A percentile compares a stretch with the other conserved stretches of the same genome.
Conservation (phyloP, 306 rosid species). For the Biancaea sappan region DNA sequence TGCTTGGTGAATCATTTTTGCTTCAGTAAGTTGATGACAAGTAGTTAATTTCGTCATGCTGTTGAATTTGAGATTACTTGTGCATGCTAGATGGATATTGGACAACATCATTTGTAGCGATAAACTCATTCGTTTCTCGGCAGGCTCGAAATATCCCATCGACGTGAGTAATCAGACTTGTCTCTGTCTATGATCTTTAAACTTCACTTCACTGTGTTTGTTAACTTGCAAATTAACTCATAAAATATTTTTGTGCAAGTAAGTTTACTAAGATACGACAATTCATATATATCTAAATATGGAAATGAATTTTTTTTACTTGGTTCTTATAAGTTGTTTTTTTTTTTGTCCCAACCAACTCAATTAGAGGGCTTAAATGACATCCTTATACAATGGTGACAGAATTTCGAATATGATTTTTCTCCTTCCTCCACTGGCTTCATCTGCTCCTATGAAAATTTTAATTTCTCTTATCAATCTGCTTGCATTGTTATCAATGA, state of each 20-base stretch:
- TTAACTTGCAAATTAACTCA: conserved; percentile 1
- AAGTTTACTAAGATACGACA: conserved; percentile 7
- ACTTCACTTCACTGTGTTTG: too few relatives aligned
- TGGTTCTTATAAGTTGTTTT: not conserved
- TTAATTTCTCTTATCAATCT: not conserved
- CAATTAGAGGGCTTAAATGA: not conserved
- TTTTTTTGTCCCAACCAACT: not conserved
- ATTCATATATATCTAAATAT: not conserved
- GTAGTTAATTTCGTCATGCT: conserved; percentile 15
- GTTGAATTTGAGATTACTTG: conserved; percentile 28
- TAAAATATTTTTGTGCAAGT: not conserved
- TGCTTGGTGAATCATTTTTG: conserved; percentile 1
- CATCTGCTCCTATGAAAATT: not conserved
- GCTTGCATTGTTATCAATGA: not conserved
- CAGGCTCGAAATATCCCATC: conserved; percentile 77
- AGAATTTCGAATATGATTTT: conserved; percentile 10
- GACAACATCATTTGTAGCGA: conserved; percentile 85
- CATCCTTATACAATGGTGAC: conserved; percentile 10
- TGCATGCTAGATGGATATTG: conserved; percentile 87
- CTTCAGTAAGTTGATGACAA: conserved; percentile 4
- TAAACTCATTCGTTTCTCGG: conserved; percentile 80
- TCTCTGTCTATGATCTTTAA: conserved; percentile 6
- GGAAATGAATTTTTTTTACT: not conserved
- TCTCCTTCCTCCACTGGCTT: not conserved
- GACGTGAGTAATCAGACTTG: conserved; percentile 55